Percentiles rank a stretch among this genome's conserved stretches.
Conservation (phyloP, 345 rosid genomes). For the Hibiscus tridactylites region DNA sequence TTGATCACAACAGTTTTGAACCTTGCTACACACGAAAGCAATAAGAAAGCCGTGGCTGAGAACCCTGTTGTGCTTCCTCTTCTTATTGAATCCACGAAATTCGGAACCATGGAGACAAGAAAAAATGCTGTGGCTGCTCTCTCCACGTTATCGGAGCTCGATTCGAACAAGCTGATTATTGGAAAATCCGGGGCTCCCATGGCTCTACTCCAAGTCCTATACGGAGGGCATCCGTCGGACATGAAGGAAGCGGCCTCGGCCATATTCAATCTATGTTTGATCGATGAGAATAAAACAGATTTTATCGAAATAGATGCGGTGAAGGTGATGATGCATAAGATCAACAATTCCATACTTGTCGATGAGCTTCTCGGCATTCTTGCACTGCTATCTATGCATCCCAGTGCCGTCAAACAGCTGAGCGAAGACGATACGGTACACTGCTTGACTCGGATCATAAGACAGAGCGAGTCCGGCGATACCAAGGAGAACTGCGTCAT, state of each 20-base stretch:
- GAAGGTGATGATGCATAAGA: neutral
- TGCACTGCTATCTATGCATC: neutral
- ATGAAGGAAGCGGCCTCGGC: neutral
- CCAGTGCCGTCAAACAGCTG: neutral
- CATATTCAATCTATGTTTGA: neutral
- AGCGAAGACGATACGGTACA: neutral
- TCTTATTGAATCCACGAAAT: neutral
- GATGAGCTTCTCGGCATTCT: neutral
- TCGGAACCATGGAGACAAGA: neutral
- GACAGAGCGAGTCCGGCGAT: neutral
- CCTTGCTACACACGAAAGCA: neutral
- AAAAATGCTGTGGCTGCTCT: neutral
- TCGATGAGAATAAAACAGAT: neutral
- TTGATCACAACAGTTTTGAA: neutral
- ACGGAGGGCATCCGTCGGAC: neutral
- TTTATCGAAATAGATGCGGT: neutral
- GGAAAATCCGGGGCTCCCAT: neutral
- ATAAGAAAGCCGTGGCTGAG: neutral
- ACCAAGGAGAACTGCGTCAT: neutral
- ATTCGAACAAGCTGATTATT: neutral
- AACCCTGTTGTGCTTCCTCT: neutral
- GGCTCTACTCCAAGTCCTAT: neutral
- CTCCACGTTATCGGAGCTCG: neutral
- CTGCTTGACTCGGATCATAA: neutral
- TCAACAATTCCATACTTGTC: neutral